These are phyloP conservation scores for Verticillium tricorpus DNA, from an alignment of 2,329 filamentous ascomycete species.

Conservation along the genomic window DNA sequence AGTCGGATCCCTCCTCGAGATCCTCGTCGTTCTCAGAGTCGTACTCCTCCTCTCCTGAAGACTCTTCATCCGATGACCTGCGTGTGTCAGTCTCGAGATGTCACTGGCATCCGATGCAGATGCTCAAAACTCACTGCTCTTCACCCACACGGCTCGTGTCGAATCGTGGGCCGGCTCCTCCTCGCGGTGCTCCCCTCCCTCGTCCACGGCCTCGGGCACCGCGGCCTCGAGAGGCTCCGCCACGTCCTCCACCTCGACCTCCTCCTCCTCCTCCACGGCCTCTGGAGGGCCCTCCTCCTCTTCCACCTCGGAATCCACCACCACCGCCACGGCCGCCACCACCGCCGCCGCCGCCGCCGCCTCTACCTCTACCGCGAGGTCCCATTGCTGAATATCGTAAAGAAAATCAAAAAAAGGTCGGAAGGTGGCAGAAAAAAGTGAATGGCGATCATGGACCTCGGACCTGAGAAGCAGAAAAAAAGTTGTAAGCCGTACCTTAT, in stretches of 20 bases:
- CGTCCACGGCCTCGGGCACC: slow-evolving; percentile 16
- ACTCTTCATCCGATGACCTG: slow-evolving; percentile 19
- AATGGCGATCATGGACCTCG: background rate
- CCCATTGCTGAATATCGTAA: background rate
- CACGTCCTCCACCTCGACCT: slow-evolving; percentile 13
- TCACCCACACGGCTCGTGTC: slow-evolving; percentile 38
- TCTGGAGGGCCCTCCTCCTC: slow-evolving; percentile 2
- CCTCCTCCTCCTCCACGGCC: slow-evolving; percentile 5
- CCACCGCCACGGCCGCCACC: slow-evolving; percentile 16
- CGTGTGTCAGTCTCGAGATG: background rate
- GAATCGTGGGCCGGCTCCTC: slow-evolving; percentile 21
- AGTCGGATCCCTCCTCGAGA: slow-evolving; percentile 37
- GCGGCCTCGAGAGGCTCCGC: slow-evolving; percentile 8
- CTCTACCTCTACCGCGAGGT: slow-evolving; percentile 11
- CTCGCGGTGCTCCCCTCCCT: slow-evolving; percentile 16
- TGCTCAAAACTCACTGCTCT: slow-evolving; percentile 26
- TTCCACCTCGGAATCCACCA: slow-evolving; percentile 8
- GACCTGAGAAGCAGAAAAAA: slow-evolving; percentile 7
- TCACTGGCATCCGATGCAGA: background rate
- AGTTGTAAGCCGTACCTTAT: slow-evolving; percentile 9
- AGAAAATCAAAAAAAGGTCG: background rate
- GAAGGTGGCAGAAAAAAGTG: background rate
- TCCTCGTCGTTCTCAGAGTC: slow-evolving; percentile 38
- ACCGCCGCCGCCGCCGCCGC: slow-evolving; percentile 9
- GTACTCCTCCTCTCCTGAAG: slow-evolving; percentile 19